These are phyloP conservation scores for Chytriomyces confervae DNA, from an alignment of 192 early-diverging fungal species.

Conservation along the genomic window DNA sequence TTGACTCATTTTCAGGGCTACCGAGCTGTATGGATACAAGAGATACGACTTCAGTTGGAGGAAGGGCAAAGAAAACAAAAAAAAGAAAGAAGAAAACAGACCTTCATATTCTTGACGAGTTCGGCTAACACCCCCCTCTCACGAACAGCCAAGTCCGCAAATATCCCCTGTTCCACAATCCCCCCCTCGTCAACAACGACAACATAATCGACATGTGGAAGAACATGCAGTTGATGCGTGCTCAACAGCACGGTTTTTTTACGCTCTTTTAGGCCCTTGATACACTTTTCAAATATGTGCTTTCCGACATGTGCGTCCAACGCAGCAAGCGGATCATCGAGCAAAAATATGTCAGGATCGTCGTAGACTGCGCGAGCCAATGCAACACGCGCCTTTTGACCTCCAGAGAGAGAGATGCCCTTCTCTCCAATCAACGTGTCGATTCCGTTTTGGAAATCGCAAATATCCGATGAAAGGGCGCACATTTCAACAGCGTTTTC, in stretches of 20 bases:
- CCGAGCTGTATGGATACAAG: too few relatives aligned
- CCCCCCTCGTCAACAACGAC: conserved; percentile 37
- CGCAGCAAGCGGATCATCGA: conserved; percentile 42
- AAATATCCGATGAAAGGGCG: conserved; percentile 48
- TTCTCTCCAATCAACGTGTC: conserved; percentile 54
- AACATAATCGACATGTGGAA: conserved; percentile 32
- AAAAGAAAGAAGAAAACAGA: too few relatives aligned
- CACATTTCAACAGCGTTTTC: conserved; percentile 40
- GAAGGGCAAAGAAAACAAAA: too few relatives aligned
- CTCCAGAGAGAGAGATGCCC: conserved; percentile 60
- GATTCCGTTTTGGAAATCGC: conserved; percentile 40
- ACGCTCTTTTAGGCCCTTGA: conserved; percentile 59
- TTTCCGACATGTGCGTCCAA: conserved; percentile 62
- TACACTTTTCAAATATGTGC: conserved; percentile 65
- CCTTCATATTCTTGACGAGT: too few relatives aligned
- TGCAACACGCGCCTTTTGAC: conserved; percentile 76
- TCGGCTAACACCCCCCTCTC: too few relatives aligned
- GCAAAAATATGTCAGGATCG: conserved; percentile 29
- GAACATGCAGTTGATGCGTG: conserved; percentile 49
- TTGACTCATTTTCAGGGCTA: not conserved
- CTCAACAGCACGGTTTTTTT: conserved; percentile 43
- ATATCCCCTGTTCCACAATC: conserved; percentile 35
- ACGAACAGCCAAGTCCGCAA: conserved; percentile 9
- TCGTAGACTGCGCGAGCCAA: conserved; percentile 59
- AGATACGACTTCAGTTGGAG: too few relatives aligned